Percentiles rank a stretch among this genome's conserved stretches.
Evolutionary conservation across 495 filamentous ascomycete species (phyloP).

Genomic region (Annulohypoxylon bovei): DNA sequence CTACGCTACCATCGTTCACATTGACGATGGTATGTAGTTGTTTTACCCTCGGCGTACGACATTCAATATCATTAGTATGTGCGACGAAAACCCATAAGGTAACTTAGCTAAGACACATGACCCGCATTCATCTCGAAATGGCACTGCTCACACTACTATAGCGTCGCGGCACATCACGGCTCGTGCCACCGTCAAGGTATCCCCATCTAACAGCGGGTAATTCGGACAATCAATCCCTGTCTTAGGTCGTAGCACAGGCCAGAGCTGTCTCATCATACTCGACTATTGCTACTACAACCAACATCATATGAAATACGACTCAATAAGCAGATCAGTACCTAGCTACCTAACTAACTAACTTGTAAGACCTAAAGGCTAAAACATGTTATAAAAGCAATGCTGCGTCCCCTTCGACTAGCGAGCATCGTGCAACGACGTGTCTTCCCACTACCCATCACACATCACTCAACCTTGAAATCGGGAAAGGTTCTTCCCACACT

Average conservation of each 20-base stretch:
- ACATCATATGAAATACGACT: no score
- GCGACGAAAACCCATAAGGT: not conserved
- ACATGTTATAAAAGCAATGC: no score
- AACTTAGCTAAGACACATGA: not conserved
- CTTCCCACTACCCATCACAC: no score
- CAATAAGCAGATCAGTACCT: not conserved
- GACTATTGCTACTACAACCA: not conserved
- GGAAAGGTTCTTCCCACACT: not conserved
- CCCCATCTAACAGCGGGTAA: not conserved
- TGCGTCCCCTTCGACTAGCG: no score
- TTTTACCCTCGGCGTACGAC: not conserved
- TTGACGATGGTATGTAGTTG: not conserved
- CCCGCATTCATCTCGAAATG: not conserved
- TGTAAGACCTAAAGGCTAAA: no score
- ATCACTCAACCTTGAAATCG: slow-evolving; percentile 3
- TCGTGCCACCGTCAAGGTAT: not conserved
- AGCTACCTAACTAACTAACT: no score
- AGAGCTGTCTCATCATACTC: not conserved
- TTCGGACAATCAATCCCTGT: not conserved
- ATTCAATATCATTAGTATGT: not conserved
- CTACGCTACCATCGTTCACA: not conserved
- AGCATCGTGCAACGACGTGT: no score
- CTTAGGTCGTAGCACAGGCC: not conserved
- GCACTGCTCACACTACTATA: no score
- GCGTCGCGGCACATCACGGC: not conserved